Percentiles rank a stretch among this genome's conserved stretches.
Conservation (phyloP, 2,329 filamentous ascomycete species). For the Paraconiothyrium sp. region DNA sequence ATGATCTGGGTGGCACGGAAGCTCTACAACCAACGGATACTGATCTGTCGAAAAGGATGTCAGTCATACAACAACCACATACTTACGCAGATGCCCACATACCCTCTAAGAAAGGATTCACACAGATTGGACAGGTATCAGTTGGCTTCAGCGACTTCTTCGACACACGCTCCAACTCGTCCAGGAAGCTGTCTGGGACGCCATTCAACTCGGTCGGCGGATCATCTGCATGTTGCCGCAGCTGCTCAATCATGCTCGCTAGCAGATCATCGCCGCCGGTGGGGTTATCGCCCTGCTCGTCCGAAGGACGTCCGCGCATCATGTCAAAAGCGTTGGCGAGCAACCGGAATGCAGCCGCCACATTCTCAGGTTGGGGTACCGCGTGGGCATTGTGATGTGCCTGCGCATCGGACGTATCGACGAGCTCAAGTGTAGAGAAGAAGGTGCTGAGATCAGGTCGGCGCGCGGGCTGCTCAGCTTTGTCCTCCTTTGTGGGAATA, state of each 20-base stretch:
- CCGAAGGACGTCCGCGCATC: slow-evolving; percentile 59
- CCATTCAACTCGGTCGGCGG: slow-evolving; percentile 69
- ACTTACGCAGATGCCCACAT: slow-evolving; percentile 22
- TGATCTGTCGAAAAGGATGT: slow-evolving; percentile 51
- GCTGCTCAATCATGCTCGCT: slow-evolving; percentile 63
- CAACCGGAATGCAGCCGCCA: slow-evolving; percentile 67
- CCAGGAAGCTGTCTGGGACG: slow-evolving; percentile 68
- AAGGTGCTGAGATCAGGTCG: slow-evolving; percentile 73
- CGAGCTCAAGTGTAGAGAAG: slow-evolving; percentile 69
- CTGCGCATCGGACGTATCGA: slow-evolving; percentile 61
- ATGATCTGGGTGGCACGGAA: slow-evolving; percentile 70
- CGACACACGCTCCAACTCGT: slow-evolving; percentile 67
- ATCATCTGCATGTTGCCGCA: slow-evolving; percentile 65
- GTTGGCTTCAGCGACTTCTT: slow-evolving; percentile 62
- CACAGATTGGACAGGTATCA: slow-evolving; percentile 69
- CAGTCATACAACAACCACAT: slow-evolving; percentile 23
- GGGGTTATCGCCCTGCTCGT: slow-evolving; percentile 31
- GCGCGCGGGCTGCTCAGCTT: slow-evolving; percentile 54
- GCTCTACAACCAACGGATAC: slow-evolving; percentile 70
- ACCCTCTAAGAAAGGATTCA: slow-evolving; percentile 69
- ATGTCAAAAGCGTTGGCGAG: slow-evolving; percentile 69
- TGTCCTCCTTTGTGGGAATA: slow-evolving; percentile 51
- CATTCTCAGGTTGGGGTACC: slow-evolving; percentile 67
- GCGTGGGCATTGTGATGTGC: slow-evolving; percentile 65
- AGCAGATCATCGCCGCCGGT: slow-evolving; percentile 55